Evolutionary conservation across 1,284 basidiomycete genomes (phyloP), one percentile per base, ranked within the genome.

Genomic region (Heliocybe sulcata): DNA sequence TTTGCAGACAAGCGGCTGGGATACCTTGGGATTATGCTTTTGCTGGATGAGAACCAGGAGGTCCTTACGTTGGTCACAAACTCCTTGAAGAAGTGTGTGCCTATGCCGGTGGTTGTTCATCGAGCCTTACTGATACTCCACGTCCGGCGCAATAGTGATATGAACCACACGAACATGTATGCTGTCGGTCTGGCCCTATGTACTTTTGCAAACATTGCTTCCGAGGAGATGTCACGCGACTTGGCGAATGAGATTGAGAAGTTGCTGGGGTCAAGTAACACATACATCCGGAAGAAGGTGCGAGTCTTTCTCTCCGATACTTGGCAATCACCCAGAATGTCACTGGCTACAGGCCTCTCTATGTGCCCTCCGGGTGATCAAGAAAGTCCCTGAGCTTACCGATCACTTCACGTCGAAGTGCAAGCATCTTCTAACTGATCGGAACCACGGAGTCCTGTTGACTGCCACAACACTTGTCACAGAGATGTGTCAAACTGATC

Each of bases 141-240:
- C 26, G 50, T 55, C 38, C 60, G 47, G 35, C 53, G 27, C 29
- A 9, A n/a, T 65, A 98, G 95, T 72, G 97, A 99, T 73, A 95
- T 99, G 94, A 98, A 99, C 71, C 95, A 98, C 73, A 90, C 95
- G 11, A 99, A 98, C 73, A 98, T 98, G 92, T 99, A 98, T 70
- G 92, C 93, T 9, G 97, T 99, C 38, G 97, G 97, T 19, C 82
- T 99, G 53, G 96, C 95, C 1, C 81, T 99, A 45, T 98, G 95
- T 67, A 99, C 97, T 0, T 99, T 99, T 69, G 97, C 96, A 59
- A 98, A 99, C 68, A 99, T 99, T 61, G 93, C 97, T 9, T 98
- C 94, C 11, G 97, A 99, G 71, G 94, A 98, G 72, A 98, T 98
- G 95, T 94, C 94, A 20, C 85, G 94, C 63, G 95, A 98, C 77